Evolutionary conservation across 2,329 filamentous ascomycete species (phyloP).

Genomic region (Didymella pomorum): DNA sequence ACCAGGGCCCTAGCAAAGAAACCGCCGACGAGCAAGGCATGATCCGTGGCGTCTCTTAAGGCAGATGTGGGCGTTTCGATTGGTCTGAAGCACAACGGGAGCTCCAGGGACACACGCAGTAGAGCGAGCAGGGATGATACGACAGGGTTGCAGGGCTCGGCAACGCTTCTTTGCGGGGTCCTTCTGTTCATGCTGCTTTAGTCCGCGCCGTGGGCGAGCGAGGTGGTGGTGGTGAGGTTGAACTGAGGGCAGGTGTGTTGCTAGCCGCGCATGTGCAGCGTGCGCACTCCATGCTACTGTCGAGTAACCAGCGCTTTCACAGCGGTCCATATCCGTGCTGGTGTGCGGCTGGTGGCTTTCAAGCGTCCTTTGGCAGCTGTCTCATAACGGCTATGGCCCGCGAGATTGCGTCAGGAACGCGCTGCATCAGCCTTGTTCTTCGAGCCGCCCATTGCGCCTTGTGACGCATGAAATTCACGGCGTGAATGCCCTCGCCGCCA

Average conservation of each 20-base stretch:
- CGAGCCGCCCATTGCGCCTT: constrained; percentile 49
- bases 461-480: constrained; percentile 44
- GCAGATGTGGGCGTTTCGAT: constrained; percentile 46
- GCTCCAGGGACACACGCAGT: constrained; percentile 48
- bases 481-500: constrained; percentile 30
- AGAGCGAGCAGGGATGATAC: constrained; percentile 34
- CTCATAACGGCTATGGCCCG: constrained; percentile 48
- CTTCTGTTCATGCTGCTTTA: constrained; percentile 41
- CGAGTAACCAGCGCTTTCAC: constrained; percentile 36
- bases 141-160: constrained; percentile 47
- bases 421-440: constrained; percentile 51
- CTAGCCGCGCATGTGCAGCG: constrained; percentile 35
- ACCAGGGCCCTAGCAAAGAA: constrained; percentile 49
- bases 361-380: constrained; percentile 40
- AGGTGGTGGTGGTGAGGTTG: constrained; percentile 32
- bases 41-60: constrained; percentile 49
- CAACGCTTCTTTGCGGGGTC: constrained; percentile 55
- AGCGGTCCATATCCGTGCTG: constrained; percentile 33
- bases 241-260: constrained; percentile 25
- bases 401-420: constrained; percentile 55
- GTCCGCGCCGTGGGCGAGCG: constrained; percentile 31
- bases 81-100: constrained; percentile 51
- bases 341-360: constrained; percentile 36
- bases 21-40: constrained; percentile 52
- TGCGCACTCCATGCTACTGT: constrained; percentile 38